phyloP scores from a whole-genome alignment of 2,329 filamentous ascomycete genomes.

The Xylaria sp. region DNA sequence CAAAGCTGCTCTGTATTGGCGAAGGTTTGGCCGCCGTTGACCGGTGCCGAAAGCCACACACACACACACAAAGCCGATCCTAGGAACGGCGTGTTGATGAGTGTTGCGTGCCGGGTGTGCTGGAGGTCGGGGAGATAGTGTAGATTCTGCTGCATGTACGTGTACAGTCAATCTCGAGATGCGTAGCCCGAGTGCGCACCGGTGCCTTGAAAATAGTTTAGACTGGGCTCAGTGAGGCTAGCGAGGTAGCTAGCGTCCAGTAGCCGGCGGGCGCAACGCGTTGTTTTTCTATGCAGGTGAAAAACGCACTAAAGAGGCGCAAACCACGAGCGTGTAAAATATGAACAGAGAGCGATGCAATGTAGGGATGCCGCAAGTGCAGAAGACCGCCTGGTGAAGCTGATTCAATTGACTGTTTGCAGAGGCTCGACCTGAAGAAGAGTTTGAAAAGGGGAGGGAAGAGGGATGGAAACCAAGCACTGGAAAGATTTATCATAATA shows the following conservation, averaged over 20 bases:
- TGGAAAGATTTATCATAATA: conserved; percentile 30
- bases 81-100: conserved; percentile 6
- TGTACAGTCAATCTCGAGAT: conserved; percentile 19
- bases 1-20: conserved; percentile 2
- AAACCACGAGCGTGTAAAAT: conserved; percentile 26
- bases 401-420: conserved; percentile 26
- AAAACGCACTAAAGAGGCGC: conserved; percentile 39
- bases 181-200: conserved; percentile 13
- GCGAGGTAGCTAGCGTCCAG: conserved; percentile 38
- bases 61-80: background rate
- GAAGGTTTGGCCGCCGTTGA: conserved; percentile 4
- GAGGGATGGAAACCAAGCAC: conserved; percentile 22
- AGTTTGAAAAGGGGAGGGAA: conserved; percentile 27
- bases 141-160: background rate
- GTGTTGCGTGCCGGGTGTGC: conserved; percentile 9
- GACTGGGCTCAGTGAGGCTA: conserved; percentile 42
- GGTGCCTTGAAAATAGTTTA: conserved; percentile 37
- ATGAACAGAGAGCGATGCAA: conserved; percentile 6
- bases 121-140: background rate
- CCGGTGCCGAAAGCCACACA: conserved; percentile 4
- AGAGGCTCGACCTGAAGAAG: conserved; percentile 12
- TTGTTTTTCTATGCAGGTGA: conserved; percentile 40
- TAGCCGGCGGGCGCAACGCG: conserved; percentile 36
- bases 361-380: conserved; percentile 5
- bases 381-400: conserved; percentile 14